Conservation (phyloP, 179 eudicot genomes). For the Carnegiea gigantea region DNA sequence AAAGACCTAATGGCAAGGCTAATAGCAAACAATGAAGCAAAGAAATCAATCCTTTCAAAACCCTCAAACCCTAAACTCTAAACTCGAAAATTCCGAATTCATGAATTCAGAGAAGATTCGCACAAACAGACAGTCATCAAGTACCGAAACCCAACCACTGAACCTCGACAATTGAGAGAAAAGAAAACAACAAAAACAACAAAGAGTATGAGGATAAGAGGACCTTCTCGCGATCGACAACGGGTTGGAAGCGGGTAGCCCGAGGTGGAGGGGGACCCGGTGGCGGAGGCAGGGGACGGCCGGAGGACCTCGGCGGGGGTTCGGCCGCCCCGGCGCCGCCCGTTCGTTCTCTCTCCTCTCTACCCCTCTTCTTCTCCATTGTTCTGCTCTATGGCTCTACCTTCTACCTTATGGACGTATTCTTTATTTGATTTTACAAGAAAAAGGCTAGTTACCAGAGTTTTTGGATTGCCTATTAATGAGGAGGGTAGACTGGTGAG, state of each 20-base stretch:
- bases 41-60: neutral
- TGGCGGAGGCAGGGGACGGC: slow-evolving; percentile 35
- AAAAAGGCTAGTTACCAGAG: neutral
- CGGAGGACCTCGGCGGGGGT: slow-evolving; percentile 21
- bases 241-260: slow-evolving; percentile 36
- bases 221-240: slow-evolving; percentile 65
- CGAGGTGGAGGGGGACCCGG: slow-evolving; percentile 39
- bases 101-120: neutral
- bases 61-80: slow-evolving; percentile 12
- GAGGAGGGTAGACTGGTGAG: too few species aligned
- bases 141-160: neutral
- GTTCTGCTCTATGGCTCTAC: neutral
- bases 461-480: too few species aligned
- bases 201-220: neutral
- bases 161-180: neutral
- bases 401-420: neutral
- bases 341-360: slow-evolving; percentile 41
- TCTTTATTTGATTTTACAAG: too few species aligned
- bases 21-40: neutral
- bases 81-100: slow-evolving; percentile 14
- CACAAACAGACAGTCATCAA: neutral
- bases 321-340: slow-evolving; percentile 23
- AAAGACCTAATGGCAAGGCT: neutral
- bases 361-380: slow-evolving; percentile 36
- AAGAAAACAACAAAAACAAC: neutral